These are phyloP conservation scores for Danielia oregonensis DNA, from an alignment of 805 yeast species.

Conservation along the genomic window DNA sequence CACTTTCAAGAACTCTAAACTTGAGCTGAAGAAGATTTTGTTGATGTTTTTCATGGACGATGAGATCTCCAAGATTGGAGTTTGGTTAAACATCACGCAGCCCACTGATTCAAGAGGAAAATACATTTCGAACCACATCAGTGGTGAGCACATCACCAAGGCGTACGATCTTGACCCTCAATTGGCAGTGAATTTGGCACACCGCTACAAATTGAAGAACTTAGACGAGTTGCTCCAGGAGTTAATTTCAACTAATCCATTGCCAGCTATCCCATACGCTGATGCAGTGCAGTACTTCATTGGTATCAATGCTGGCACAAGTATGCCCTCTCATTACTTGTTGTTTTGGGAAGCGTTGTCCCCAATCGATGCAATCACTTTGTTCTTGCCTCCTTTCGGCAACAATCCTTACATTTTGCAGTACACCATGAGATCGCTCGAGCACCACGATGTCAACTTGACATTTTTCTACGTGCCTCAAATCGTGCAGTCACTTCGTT, in stretches of 20 bases:
- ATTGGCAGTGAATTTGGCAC: slow-evolving; percentile 67
- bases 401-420: slow-evolving; percentile 68
- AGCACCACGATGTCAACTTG: slow-evolving; percentile 77
- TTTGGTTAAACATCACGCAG: slow-evolving; percentile 72
- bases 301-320: slow-evolving; percentile 36
- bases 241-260: slow-evolving; percentile 54
- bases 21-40: slow-evolving; percentile 50
- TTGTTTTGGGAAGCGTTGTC: slow-evolving; percentile 72
- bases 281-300: slow-evolving; percentile 56
- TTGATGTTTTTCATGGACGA: slow-evolving; percentile 64
- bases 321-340: slow-evolving; percentile 38
- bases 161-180: slow-evolving; percentile 69
- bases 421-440: slow-evolving; percentile 86
- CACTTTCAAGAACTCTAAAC: slow-evolving; percentile 20
- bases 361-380: slow-evolving; percentile 81
- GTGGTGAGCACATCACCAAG: slow-evolving; percentile 41
- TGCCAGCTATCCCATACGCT: slow-evolving; percentile 51
- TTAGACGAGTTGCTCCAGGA: slow-evolving; percentile 37
- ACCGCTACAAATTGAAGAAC: slow-evolving; percentile 49
- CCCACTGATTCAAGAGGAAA: slow-evolving; percentile 39
- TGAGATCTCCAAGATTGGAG: slow-evolving; percentile 66
- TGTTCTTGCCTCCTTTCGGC: slow-evolving; percentile 74
- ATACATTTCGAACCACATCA: slow-evolving; percentile 28
- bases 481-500: slow-evolving; percentile 87
- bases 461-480: slow-evolving; percentile 98